Base-by-base conservation (phyloP, 1,284 basidiomycete genomes). In the Trametes polyzona region DNA sequence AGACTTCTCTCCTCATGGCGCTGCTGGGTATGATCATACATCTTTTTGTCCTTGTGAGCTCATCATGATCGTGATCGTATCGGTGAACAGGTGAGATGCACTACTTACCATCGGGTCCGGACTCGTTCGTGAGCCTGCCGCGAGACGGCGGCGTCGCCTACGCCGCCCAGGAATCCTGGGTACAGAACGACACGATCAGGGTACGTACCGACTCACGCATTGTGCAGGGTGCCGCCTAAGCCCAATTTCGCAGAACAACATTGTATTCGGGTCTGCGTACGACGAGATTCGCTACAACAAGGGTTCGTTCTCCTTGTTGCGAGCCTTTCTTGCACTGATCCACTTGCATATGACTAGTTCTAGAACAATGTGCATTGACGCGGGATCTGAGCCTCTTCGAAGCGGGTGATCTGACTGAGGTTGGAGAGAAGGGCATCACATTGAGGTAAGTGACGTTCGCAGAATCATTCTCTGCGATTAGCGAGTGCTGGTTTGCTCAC, bases 91-190 rank as follows among this genome's bases (percentile, higher is more conserved):
- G 81, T 14, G 82, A 87, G 65, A 81, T 87, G 84, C 84, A 87
- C 63, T 86, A 82, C 64, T 69, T 80, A n/a, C 78, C 83, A 4
- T 68, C 74, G 8, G 75, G 76, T 5, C 75, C 80, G 11, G 78
- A 79, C 33, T 82, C 87, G 0, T 88, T 84, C 77, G 87, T 79
- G 69, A 83, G 82, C 57, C 78, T 92, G 8, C 88, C 89, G n/a
- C 78, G 88, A 10, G 71, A 74, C 1, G 79, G 81, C 14, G 88
- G 89, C 7, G 81, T 92, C 4, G 84, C 86, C 0, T 92, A 89
- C 71, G 86, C 88, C 4, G 84, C 88, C 0, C 90, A 93, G 68
- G 88, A 91, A 64, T 84, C 87, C 1, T 93, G 89, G 89, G 85
- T 87, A 3, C 79, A 82, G 64, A 87, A 85, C 63, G 78, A 78